Evolutionary conservation across 176 grass and related monocot species (phyloP).

Genomic region (Eragrostis curvula): DNA sequence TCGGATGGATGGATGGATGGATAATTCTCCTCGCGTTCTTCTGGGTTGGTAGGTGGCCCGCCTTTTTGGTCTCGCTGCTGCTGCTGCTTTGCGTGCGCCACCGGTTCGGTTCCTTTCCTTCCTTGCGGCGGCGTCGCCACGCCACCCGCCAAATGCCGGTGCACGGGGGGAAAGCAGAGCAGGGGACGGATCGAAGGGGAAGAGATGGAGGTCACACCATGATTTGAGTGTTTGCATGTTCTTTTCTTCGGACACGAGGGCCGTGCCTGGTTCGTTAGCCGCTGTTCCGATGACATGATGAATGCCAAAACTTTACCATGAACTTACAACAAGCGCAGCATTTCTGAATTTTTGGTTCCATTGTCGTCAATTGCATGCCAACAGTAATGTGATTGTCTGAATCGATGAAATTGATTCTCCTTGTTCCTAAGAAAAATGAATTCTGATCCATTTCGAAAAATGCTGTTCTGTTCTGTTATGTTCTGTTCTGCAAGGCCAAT

Average conservation of each 20-base stretch:
- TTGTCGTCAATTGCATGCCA: too few relatives aligned
- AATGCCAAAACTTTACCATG: background rate
- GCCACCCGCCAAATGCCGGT: background rate
- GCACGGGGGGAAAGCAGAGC: background rate
- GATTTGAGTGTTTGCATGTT: background rate
- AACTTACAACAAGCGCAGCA: too few relatives aligned
- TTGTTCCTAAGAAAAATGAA: too few relatives aligned
- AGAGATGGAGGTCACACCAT: too few relatives aligned
- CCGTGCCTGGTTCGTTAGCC: background rate
- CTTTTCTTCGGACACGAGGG: too few relatives aligned
- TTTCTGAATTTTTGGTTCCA: too few relatives aligned
- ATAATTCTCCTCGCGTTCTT: background rate
- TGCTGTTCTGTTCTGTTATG: too few relatives aligned
- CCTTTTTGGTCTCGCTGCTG: background rate
- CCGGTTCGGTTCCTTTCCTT: background rate
- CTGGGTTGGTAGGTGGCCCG: background rate
- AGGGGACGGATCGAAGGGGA: background rate
- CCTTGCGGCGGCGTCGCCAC: background rate
- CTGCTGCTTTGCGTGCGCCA: constrained; percentile 33
- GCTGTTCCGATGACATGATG: background rate
- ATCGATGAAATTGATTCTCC: too few relatives aligned
- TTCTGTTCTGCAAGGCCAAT: too few relatives aligned
- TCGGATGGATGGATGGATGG: background rate
- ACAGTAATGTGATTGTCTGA: too few relatives aligned
- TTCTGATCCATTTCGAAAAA: too few relatives aligned